A percentile compares a stretch with the other conserved stretches of the same genome.
phyloP scores from a whole-genome alignment of 345 rosid genomes.

The Salix purpurea region DNA sequence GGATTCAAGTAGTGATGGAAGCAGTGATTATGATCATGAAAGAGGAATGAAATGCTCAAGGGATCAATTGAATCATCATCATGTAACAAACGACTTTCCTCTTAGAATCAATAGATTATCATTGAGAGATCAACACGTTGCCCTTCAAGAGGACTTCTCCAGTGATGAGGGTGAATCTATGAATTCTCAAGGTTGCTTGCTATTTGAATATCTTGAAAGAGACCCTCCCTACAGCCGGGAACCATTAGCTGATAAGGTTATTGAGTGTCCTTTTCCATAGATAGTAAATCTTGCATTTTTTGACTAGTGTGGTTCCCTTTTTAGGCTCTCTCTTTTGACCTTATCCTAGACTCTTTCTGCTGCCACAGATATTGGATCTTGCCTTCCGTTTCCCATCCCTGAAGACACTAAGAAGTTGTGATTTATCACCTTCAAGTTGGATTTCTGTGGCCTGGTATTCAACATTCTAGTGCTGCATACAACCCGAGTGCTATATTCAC shows the following conservation, averaged over 20 bases:
- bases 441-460: conserved; percentile 33
- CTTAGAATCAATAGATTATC: conserved; percentile 21
- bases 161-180: conserved; percentile 24
- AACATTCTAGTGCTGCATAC: neutral
- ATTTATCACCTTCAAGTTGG: conserved; percentile 26
- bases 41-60: conserved; percentile 32
- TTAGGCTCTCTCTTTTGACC: neutral
- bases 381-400: conserved; percentile 21
- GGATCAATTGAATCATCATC: conserved; percentile 23
- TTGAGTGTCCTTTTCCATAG: neutral
- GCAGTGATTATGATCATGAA: conserved; percentile 67
- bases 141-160: conserved; percentile 17
- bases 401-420: conserved; percentile 24
- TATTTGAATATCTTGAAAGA: conserved; percentile 26
- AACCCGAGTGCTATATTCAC: neutral
- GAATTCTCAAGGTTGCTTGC: conserved; percentile 13
- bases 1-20: conserved; percentile 50
- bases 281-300: neutral
- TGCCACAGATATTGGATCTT: conserved; percentile 21
- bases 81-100: conserved; percentile 15
- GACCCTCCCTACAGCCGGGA: conserved; percentile 30
- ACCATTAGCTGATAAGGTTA: conserved; percentile 29
- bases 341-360: neutral
- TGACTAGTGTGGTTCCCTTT: neutral
- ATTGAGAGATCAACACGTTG: conserved; percentile 9